These are phyloP conservation scores for Clarireedia paspali DNA, from an alignment of 2,329 filamentous ascomycete species.

Conservation along the genomic window DNA sequence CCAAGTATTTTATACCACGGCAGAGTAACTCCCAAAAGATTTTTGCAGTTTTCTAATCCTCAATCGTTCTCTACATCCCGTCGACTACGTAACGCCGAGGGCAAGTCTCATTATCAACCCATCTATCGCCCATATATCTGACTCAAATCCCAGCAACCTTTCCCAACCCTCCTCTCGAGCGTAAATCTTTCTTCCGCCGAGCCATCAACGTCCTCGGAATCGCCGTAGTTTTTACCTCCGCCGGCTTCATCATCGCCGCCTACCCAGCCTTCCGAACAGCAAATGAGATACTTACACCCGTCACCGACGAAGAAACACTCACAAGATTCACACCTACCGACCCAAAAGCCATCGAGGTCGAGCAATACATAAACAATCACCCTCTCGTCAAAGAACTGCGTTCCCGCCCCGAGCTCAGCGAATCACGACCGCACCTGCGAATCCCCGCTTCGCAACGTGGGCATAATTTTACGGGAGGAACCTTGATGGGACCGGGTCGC, in stretches of 20 bases:
- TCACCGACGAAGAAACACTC: slow-evolving; percentile 67
- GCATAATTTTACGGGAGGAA: slow-evolving; percentile 76
- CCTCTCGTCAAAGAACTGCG: slow-evolving; percentile 66
- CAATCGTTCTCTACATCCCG: not conserved
- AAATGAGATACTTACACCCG: slow-evolving; percentile 43
- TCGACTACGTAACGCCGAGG: not conserved
- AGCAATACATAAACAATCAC: slow-evolving; percentile 67
- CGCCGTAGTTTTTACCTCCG: slow-evolving; percentile 38
- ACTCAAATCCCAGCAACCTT: not conserved
- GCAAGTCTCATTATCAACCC: not conserved
- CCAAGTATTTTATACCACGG: not conserved
- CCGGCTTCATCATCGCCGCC: slow-evolving; percentile 51
- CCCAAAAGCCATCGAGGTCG: slow-evolving; percentile 48
- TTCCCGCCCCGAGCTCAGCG: slow-evolving; percentile 55
- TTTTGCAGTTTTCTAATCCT: not conserved
- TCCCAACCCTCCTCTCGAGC: slow-evolving; percentile 6
- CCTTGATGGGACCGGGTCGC: slow-evolving; percentile 65
- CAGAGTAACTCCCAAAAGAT: not conserved
- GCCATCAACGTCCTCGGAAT: slow-evolving; percentile 40
- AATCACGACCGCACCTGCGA: slow-evolving; percentile 81
- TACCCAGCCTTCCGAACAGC: slow-evolving; percentile 43
- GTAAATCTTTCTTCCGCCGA: slow-evolving; percentile 37
- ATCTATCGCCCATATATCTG: too few relatives aligned
- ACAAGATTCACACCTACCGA: slow-evolving; percentile 52
- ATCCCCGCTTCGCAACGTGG: slow-evolving; percentile 62